A percentile compares a stretch with the other conserved stretches of the same genome.
Conservation (phyloP, 2,329 filamentous ascomycete species). For the Nemania diffusa region DNA sequence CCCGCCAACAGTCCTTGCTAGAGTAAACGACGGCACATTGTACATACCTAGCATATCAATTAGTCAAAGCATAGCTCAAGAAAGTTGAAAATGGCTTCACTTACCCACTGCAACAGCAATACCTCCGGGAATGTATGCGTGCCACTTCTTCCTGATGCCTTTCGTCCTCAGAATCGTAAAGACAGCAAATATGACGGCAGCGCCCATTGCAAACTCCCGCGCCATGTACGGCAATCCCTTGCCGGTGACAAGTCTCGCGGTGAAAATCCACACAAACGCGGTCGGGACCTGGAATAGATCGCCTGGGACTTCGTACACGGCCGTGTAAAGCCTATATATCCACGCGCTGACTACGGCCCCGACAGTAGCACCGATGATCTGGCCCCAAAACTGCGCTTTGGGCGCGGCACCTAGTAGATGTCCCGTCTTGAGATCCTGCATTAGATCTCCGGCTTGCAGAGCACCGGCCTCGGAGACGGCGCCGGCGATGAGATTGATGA, state of each 20-base stretch:
- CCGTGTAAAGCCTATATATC: slow-evolving; percentile 88
- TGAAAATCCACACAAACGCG: slow-evolving; percentile 97
- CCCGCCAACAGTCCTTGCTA: slow-evolving; percentile 87
- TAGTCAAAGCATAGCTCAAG: slow-evolving; percentile 6
- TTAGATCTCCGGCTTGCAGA: slow-evolving; percentile 92
- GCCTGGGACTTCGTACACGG: slow-evolving; percentile 87
- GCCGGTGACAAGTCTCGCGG: slow-evolving; percentile 90
- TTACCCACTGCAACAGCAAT: slow-evolving; percentile 93
- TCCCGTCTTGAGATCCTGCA: slow-evolving; percentile 97
- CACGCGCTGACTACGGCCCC: slow-evolving; percentile 87
- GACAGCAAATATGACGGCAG: slow-evolving; percentile 77
- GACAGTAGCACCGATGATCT: slow-evolving; percentile 87
- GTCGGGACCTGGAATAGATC: slow-evolving; percentile 94
- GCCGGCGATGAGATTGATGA: slow-evolving; percentile 94
- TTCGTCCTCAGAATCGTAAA: slow-evolving; percentile 77
- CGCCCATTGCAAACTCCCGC: slow-evolving; percentile 75
- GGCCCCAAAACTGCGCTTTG: slow-evolving; percentile 95
- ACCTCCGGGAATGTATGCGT: slow-evolving; percentile 83
- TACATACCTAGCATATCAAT: slow-evolving; percentile 77
- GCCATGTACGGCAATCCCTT: slow-evolving; percentile 87
- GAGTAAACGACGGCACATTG: slow-evolving; percentile 94
- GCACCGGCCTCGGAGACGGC: slow-evolving; percentile 88
- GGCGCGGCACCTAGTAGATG: slow-evolving; percentile 92
- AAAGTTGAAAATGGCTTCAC: slow-evolving; percentile 43
- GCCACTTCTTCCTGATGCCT: slow-evolving; percentile 69